Evolutionary conservation across 1,284 basidiomycete species (phyloP), one percentile per base, ranked within the genome.

Genomic region (Sanghuangporus baumii): DNA sequence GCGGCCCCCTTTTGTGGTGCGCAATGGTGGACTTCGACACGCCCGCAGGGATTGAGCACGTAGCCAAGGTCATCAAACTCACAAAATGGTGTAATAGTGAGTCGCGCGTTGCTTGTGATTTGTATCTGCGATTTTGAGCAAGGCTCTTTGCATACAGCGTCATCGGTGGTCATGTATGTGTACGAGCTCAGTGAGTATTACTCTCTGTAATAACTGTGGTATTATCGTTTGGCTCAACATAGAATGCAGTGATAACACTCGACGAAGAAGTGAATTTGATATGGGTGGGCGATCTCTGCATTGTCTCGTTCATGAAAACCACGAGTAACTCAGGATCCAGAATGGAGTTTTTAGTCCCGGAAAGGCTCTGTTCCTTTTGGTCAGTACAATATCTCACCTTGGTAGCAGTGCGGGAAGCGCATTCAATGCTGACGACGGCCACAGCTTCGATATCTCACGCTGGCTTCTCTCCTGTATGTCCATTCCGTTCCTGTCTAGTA

Each of bases 371-470:
- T 61, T 61, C 31, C 31, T 61, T 37, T 31, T 55, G 12, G 60
- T 61, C 18, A 47, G 60, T 56, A 48, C 34, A 47, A 23, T 23
- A 9, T 58, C 18, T 51, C 43, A n/a, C 43, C 43, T 46, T 11
- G 43, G 6, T 16, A 46, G 20, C 20, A n/a, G n/a, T 40, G n/a
- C 52, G 52, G 34, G 52, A 37, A 54, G 48, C 48, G 14, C 4
- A 41, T n/a, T 41, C 40, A 6, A n/a, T n/a, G 43, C 43, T 46
- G 50, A 51, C 38, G 12, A 31, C 14, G 16, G 18, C 26, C 38
- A 36, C 41, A 61, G 60, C 37, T 46, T 47, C 60, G 60, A 55
- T 61, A 61, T 61, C 43, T 55, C 40, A 52, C 60, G 41, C 38
- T 61, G 43, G 37, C 18, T 23, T 34, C 57, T n/a, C 57, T 58